Percentiles rank a stretch among this genome's conserved stretches.
These are phyloP conservation scores for Tuber brumale DNA, from an alignment of 495 filamentous ascomycete species.

Conservation along the genomic window DNA sequence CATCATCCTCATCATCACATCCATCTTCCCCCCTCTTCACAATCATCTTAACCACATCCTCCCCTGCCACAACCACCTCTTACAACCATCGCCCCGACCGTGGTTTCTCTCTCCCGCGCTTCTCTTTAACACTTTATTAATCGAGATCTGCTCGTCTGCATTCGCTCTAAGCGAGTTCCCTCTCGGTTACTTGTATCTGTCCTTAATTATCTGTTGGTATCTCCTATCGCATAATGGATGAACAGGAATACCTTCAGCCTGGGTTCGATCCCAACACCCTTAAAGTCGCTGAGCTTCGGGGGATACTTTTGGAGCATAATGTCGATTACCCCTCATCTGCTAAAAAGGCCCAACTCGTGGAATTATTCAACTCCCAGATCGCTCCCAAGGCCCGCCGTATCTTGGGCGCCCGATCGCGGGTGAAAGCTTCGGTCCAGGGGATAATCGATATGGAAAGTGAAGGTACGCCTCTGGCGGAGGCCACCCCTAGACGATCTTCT, in stretches of 20 bases:
- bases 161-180: conserved; percentile 4
- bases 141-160: background rate
- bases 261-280: conserved; percentile 77
- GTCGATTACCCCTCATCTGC: conserved; percentile 73
- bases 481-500: conserved; percentile 31
- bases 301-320: conserved; percentile 80
- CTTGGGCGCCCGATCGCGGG: conserved; percentile 63
- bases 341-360: conserved; percentile 82
- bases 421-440: conserved; percentile 72
- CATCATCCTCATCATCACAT: conserved; percentile 15
- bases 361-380: conserved; percentile 73
- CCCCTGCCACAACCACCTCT: background rate
- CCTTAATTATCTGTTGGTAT: conserved; percentile 6
- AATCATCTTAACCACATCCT: conserved; percentile 4
- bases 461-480: conserved; percentile 45
- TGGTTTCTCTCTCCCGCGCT: background rate
- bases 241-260: conserved; percentile 70
- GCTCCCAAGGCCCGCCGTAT: conserved; percentile 69
- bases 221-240: conserved; percentile 46
- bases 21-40: conserved; percentile 4
- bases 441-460: conserved; percentile 78
- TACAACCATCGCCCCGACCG: background rate
- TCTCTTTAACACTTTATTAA: conserved; percentile 5
- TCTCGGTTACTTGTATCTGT: background rate
- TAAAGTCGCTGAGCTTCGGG: conserved; percentile 77